These are phyloP conservation scores for Suhomyces coccinellae DNA, from an alignment of 1,139 yeast species.

Conservation along the genomic window DNA sequence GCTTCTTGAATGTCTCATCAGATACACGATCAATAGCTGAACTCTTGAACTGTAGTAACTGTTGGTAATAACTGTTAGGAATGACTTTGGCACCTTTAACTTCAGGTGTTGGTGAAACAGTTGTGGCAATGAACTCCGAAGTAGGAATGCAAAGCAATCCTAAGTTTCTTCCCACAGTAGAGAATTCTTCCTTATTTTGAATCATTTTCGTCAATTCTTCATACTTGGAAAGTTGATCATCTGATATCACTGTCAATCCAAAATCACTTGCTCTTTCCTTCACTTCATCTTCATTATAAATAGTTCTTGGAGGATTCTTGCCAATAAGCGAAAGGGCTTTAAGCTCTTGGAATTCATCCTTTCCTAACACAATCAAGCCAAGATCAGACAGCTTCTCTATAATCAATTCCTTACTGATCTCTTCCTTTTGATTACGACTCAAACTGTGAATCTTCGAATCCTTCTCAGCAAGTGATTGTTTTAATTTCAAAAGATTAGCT, in stretches of 20 bases:
- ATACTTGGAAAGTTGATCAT: conserved; percentile 31
- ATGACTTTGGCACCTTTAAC: conserved; percentile 59
- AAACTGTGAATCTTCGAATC: conserved; percentile 33
- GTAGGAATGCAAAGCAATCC: conserved; percentile 58
- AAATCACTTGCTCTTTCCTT: conserved; percentile 23
- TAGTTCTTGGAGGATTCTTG: conserved; percentile 14
- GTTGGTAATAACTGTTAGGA: conserved; percentile 64
- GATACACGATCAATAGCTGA: conserved; percentile 46
- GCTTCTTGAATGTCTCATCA: conserved; percentile 45
- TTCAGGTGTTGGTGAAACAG: conserved; percentile 56
- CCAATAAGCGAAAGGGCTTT: conserved; percentile 18
- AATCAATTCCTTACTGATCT: conserved; percentile 26
- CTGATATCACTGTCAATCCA: conserved; percentile 45
- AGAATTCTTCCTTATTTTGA: conserved; percentile 21
- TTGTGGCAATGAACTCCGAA: conserved; percentile 58
- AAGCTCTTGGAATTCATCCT: conserved; percentile 32
- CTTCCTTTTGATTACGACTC: conserved; percentile 18
- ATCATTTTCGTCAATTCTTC: conserved; percentile 21
- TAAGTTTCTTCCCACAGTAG: conserved; percentile 38
- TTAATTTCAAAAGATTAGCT: conserved; percentile 28
- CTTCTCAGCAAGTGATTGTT: conserved; percentile 35
- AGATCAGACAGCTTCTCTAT: conserved; percentile 43
- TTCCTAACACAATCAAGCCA: conserved; percentile 32
- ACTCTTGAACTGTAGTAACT: conserved; percentile 47
- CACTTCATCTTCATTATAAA: conserved; percentile 22